These are phyloP conservation scores for Lycium ferocissimum DNA, from an alignment of 257 asterid species.

Conservation along the genomic window DNA sequence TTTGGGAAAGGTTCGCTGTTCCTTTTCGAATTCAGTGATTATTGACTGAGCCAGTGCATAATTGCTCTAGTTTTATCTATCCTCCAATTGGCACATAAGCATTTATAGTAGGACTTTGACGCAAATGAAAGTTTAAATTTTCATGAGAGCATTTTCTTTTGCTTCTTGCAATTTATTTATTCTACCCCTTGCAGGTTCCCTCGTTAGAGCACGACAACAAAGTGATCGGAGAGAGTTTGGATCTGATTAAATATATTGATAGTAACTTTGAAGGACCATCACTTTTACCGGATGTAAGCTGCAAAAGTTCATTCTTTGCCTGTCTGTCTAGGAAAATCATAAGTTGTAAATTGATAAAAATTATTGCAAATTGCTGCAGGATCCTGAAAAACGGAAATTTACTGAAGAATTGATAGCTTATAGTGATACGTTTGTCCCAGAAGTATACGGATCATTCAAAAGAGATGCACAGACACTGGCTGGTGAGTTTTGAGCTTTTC, in stretches of 20 bases:
- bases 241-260: conserved; percentile 58
- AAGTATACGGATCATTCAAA: conserved; percentile 43
- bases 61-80: too few species aligned
- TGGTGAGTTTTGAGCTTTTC: conserved; percentile 35
- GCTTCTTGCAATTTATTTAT: not conserved
- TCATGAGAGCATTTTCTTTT: not conserved
- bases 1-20: not conserved
- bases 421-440: conserved; percentile 48
- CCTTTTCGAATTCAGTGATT: not conserved
- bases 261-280: conserved; percentile 62
- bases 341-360: not conserved
- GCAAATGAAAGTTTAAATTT: not conserved
- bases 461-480: conserved; percentile 54
- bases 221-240: conserved; percentile 66
- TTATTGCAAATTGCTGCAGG: conserved; percentile 41
- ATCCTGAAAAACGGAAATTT: conserved; percentile 53
- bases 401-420: conserved; percentile 64
- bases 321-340: not conserved
- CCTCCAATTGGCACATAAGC: too few species aligned
- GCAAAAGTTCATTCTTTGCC: not conserved
- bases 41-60: not conserved
- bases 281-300: conserved; percentile 55
- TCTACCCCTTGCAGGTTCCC: conserved; percentile 52
- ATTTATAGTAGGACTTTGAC: not conserved
- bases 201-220: conserved; percentile 65